Conservation (phyloP, 176 grass and related monocot species). For the Dendrocalamus sinicus region DNA sequence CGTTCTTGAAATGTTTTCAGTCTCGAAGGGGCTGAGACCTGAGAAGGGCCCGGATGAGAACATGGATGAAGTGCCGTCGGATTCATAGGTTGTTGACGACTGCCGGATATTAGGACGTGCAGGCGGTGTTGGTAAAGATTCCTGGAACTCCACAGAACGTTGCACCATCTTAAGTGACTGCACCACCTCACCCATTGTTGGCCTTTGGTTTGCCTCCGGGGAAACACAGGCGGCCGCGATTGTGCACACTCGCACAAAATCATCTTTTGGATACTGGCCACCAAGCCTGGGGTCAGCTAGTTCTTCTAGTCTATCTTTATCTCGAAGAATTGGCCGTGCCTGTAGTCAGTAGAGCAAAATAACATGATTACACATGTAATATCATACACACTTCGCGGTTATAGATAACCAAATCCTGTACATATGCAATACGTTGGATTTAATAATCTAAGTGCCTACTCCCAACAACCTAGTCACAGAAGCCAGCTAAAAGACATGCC, state of each 20-base stretch:
- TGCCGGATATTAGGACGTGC: constrained; percentile 58
- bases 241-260: constrained; percentile 94
- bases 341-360: constrained; percentile 35
- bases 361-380: constrained; percentile 1
- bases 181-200: constrained; percentile 98
- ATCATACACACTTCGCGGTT: background rate
- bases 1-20: constrained; percentile 74
- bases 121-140: constrained; percentile 60
- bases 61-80: constrained; percentile 93
- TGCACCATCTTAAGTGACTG: constrained; percentile 99
- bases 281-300: constrained; percentile 75
- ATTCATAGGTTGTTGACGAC: constrained; percentile 71
- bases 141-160: constrained; percentile 71
- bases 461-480: background rate
- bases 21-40: constrained; percentile 86
- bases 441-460: background rate
- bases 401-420: background rate
- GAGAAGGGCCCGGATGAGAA: constrained; percentile 98
- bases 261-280: constrained; percentile 80
- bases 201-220: constrained; percentile 86
- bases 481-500: background rate
- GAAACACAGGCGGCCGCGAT: constrained; percentile 97
- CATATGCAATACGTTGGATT: background rate
- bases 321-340: constrained; percentile 88
- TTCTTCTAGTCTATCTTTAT: constrained; percentile 84